Conservation (phyloP, 306 rosid species). For the Vigna radiata region DNA sequence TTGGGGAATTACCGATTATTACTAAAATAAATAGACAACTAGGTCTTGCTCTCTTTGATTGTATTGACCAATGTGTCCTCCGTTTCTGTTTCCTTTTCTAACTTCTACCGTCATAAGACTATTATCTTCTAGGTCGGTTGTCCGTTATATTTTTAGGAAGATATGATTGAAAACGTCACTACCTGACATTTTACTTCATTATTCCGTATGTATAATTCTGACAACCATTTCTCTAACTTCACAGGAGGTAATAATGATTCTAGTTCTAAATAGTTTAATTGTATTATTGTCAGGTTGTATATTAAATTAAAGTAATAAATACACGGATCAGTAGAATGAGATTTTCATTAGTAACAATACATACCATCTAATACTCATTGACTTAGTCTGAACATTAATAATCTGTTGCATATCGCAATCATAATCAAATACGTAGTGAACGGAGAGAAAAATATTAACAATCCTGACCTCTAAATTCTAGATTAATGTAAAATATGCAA, state of each 20-base stretch:
- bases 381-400: neutral
- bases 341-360: neutral
- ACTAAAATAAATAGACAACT: conserved; percentile 19
- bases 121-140: conserved; percentile 25
- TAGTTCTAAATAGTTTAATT: neutral
- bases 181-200: neutral
- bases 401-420: neutral
- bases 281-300: neutral
- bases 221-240: neutral
- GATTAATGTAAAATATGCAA: neutral
- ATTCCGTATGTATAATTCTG: neutral
- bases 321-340: neutral
- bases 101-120: neutral
- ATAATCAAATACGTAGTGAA: neutral
- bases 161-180: neutral
- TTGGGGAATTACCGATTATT: conserved; percentile 20
- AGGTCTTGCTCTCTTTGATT: neutral
- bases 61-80: conserved; percentile 47
- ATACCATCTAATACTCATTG: neutral
- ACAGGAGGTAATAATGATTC: neutral
- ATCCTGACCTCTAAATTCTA: neutral
- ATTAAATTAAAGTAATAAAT: conserved; percentile 13
- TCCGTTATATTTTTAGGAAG: neutral
- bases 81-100: conserved; percentile 7
- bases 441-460: neutral